Conservation (phyloP, 1,284 basidiomycete species). For the Pseudozyma hubeiensis region DNA sequence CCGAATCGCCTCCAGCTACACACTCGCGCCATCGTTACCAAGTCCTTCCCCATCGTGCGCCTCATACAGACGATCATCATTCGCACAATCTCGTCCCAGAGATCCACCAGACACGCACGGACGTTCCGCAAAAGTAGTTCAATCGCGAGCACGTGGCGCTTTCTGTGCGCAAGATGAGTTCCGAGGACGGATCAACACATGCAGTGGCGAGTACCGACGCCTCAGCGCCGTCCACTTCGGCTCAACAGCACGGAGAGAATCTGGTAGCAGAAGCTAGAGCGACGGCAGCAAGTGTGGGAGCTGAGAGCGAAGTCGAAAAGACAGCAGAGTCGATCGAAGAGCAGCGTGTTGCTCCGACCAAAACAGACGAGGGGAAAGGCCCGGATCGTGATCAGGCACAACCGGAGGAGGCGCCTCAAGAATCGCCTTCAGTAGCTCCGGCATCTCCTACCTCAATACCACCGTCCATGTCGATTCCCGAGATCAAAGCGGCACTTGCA, state of each 20-base stretch:
- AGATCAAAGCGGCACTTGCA: constrained; percentile 47
- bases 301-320: neutral
- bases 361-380: neutral
- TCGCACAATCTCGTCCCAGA: no score
- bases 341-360: neutral
- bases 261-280: neutral
- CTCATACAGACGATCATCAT: no score
- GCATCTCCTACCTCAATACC: constrained; percentile 18
- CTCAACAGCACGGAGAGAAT: neutral
- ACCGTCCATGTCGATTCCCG: constrained; percentile 42
- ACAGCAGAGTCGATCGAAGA: neutral
- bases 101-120: no score
- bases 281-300: neutral
- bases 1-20: no score
- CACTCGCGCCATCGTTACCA: no score
- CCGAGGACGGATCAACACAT: neutral
- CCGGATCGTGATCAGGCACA: neutral
- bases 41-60: no score
- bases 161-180: neutral
- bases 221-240: neutral
- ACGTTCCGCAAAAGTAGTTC: no score
- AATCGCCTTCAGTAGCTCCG: neutral
- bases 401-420: no score
- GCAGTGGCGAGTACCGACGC: neutral
- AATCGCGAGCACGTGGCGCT: neutral